These are phyloP conservation scores for Casuarina equisetifolia DNA, from an alignment of 306 rosid genomes.

Conservation along the genomic window DNA sequence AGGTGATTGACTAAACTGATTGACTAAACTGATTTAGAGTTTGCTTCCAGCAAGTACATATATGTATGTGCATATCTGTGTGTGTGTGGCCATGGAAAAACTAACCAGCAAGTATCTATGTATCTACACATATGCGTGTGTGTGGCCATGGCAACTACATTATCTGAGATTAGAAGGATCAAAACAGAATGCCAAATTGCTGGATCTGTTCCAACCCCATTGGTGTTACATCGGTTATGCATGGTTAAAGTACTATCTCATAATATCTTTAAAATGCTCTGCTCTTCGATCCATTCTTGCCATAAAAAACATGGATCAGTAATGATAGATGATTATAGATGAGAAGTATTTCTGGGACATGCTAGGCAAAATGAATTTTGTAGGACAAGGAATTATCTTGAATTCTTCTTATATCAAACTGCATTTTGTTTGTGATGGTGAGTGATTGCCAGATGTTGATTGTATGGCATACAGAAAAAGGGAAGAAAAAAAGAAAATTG, in stretches of 20 bases:
- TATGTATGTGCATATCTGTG: background rate
- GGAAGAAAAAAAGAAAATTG: background rate
- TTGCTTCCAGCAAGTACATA: conserved; percentile 14
- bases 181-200: too few species aligned
- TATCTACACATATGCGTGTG: too few species aligned
- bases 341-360: background rate
- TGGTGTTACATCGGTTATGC: too few species aligned
- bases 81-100: too few species aligned
- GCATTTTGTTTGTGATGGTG: background rate
- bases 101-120: too few species aligned
- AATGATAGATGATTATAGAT: background rate
- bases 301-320: background rate
- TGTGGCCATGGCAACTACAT: background rate
- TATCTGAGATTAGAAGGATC: background rate
- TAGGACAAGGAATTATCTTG: background rate
- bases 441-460: background rate
- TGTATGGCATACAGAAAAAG: background rate
- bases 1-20: conserved; percentile 54
- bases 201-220: too few species aligned
- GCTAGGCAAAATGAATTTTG: background rate
- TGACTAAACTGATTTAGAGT: conserved; percentile 19
- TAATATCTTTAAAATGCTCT: background rate
- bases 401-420: background rate
- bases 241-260: too few species aligned
- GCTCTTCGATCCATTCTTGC: background rate